Evolutionary conservation across 2,329 filamentous ascomycete species (phyloP), one percentile per base, ranked within the genome.

Genomic region (Coleophoma eucalyptorum): DNA sequence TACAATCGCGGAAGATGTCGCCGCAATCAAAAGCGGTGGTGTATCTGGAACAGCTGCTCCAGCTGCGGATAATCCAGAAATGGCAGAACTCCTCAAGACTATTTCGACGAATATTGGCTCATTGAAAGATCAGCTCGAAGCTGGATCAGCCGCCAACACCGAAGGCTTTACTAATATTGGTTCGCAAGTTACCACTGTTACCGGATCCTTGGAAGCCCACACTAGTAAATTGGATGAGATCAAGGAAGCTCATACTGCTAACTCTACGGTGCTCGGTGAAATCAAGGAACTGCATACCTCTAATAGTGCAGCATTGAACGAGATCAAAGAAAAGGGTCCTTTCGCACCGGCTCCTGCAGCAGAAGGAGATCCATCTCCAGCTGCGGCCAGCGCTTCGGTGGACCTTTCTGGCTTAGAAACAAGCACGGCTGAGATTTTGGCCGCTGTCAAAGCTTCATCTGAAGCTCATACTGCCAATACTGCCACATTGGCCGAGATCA

Each of bases 1-100:
- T 52, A 35, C 52, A 5, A 58, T 64, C 40, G 49, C 57, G 12
- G 54, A 53, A 11, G 56, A 64, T n/a, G 19, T 64, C 13, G 52
- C 45, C 19, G 52, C 49, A 12, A 37, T 62, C 33, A 62, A 44
- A 26, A n/a, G 13, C 16, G 26, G 42, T n/a, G 12, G 42, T 18
- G 26, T 26, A 26, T 26, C 26, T 26, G 26, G 26, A 26, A 8
- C 26, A 26, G 26, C 26, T 26, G 26, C 26, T 26, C 20, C 20
- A 31, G 42, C n/a, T 10, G 31, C 60, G 45, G 55, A 50, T 2
- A 43, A 55, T n/a, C 48, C 55, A 3, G 56, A 59, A 6, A 42
- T 53, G 16, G 21, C 40, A 10, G 53, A 57, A 3, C 53, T 55
- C 26, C 52, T 63, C n/a, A 51, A 60, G 32, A 43, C 41, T 3